Conservation (phyloP, 225 moss, liverwort and hornwort genomes). For the Lunularia cruciata region DNA sequence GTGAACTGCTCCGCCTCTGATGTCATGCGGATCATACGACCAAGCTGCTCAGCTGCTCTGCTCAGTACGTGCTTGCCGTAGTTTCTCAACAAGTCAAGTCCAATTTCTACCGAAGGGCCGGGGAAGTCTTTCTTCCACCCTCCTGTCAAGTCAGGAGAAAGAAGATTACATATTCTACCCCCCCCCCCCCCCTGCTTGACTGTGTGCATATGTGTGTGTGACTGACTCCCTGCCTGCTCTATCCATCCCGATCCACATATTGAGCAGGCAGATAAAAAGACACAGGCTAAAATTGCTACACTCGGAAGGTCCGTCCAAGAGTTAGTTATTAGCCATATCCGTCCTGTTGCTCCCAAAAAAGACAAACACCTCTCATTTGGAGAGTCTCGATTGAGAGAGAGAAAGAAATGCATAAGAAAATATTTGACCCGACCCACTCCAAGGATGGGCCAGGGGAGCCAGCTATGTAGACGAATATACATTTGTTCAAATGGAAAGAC, state of each 20-base stretch:
- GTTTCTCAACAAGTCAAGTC: constrained; percentile 11
- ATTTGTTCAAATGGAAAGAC: neutral
- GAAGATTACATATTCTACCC: neutral
- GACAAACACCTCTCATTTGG: neutral
- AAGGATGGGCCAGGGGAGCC: neutral
- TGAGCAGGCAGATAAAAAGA: neutral
- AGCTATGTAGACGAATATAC: neutral
- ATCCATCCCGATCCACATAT: neutral
- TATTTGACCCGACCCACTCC: neutral
- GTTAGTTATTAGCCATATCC: constrained; percentile 2
- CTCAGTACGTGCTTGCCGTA: constrained; percentile 1
- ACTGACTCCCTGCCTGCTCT: neutral
- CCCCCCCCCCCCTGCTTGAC: neutral
- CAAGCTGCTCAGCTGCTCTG: constrained; percentile 15
- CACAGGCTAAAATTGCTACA: constrained; percentile 2
- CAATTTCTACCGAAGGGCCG: neutral
- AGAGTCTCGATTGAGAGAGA: neutral
- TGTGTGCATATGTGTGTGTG: neutral
- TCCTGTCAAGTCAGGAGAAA: constrained; percentile 8
- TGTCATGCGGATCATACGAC: constrained; percentile 15
- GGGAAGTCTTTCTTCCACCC: constrained; percentile 10
- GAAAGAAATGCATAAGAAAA: neutral
- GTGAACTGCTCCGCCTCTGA: neutral
- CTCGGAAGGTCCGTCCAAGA: constrained; percentile 2
- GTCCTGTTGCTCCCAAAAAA: neutral